Percentiles rank a stretch among this genome's conserved stretches.
phyloP scores from a whole-genome alignment of 2,329 filamentous ascomycete species.

The Aureobasidium sp. region DNA sequence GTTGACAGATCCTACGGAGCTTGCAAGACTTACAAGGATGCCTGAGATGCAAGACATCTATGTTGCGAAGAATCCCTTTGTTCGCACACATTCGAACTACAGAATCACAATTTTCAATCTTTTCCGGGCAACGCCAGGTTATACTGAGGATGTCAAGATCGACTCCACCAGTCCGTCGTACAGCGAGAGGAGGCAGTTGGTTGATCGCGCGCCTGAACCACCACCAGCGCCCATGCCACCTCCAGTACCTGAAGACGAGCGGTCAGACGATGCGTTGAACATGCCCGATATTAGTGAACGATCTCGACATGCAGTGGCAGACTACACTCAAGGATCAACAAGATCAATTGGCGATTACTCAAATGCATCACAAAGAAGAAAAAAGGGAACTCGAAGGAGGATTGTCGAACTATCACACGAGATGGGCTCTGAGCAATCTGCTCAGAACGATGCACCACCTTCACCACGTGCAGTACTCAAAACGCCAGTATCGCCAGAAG shows the following conservation, averaged over 20 bases:
- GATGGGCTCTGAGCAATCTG: constrained; percentile 17
- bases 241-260: constrained; percentile 35
- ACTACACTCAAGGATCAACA: background rate
- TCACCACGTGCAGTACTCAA: constrained; percentile 3
- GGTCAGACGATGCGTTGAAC: constrained; percentile 3
- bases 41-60: constrained; percentile 90
- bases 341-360: background rate
- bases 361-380: constrained; percentile 21
- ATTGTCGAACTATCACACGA: constrained; percentile 50
- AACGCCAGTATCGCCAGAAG: background rate
- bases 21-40: constrained; percentile 81
- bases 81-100: constrained; percentile 76
- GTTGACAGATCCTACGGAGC: constrained; percentile 80
- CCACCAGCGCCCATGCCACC: constrained; percentile 66
- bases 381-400: constrained; percentile 48
- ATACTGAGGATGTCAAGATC: constrained; percentile 82
- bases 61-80: constrained; percentile 86
- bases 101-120: constrained; percentile 91
- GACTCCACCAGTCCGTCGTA: constrained; percentile 79
- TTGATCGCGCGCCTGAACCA: constrained; percentile 68
- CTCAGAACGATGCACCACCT: background rate
- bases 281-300: background rate
- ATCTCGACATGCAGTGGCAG: background rate
- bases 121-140: constrained; percentile 83
- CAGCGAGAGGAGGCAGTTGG: constrained; percentile 72